phyloP scores from a whole-genome alignment of 1,284 basidiomycete genomes.

The Austroboletus rostrupii region DNA sequence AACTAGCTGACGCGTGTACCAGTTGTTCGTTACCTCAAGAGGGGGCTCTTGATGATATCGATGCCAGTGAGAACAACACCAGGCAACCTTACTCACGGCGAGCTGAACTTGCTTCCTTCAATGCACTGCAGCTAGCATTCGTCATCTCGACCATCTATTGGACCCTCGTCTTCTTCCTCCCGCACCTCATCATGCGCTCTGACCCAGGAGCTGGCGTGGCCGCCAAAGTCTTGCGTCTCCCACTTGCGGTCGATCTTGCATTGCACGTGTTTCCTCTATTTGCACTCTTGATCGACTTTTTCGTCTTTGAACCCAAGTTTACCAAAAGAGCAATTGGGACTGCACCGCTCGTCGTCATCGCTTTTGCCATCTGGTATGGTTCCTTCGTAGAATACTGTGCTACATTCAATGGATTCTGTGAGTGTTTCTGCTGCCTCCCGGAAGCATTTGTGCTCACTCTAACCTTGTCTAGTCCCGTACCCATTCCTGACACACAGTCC shows the following conservation, averaged over 20 bases:
- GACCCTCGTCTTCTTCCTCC: constrained; percentile 52
- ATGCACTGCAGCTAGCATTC: constrained; percentile 47
- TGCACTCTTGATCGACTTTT: constrained; percentile 65
- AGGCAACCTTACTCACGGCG: not conserved
- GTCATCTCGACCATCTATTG: constrained; percentile 75
- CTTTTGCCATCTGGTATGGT: constrained; percentile 52
- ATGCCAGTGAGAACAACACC: constrained; percentile 20
- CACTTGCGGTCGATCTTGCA: constrained; percentile 59
- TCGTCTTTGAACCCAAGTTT: constrained; percentile 63
- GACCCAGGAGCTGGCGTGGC: constrained; percentile 32
- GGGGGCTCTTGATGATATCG: constrained; percentile 25
- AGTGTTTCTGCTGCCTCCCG: constrained; percentile 28
- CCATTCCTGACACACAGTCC: constrained; percentile 71
- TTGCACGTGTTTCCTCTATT: constrained; percentile 66
- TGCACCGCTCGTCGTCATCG: constrained; percentile 43
- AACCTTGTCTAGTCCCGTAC: constrained; percentile 61
- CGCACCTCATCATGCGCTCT: constrained; percentile 47
- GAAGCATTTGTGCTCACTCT: not conserved
- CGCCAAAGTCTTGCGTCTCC: constrained; percentile 36
- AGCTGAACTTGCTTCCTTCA: constrained; percentile 3
- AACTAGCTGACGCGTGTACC: constrained; percentile 3
- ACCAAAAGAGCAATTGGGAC: constrained; percentile 39
- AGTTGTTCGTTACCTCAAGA: constrained; percentile 20
- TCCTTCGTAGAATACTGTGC: constrained; percentile 71
- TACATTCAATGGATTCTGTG: constrained; percentile 58